phyloP scores from a whole-genome alignment of 345 rosid genomes.

The Euphorbia peplus region DNA sequence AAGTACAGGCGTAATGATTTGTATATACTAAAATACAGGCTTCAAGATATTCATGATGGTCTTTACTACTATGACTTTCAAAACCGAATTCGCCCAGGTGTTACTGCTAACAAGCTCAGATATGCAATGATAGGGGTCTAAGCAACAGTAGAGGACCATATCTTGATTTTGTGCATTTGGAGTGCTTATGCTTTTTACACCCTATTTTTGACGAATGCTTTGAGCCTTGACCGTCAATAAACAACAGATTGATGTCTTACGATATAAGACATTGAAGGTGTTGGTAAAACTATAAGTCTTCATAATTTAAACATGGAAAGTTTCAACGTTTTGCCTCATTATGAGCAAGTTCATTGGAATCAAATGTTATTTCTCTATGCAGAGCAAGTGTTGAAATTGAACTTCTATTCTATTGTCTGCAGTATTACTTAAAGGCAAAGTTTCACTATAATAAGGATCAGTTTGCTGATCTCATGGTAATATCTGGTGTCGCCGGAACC shows the following conservation, averaged over 20 bases:
- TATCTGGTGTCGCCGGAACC: constrained; percentile 70
- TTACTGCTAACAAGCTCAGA: not conserved
- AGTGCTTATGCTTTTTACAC: not conserved
- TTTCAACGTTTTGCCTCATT: not conserved
- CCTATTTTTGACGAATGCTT: not conserved
- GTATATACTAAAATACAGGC: too few species aligned
- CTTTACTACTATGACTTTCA: too few species aligned
- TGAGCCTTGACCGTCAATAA: too few species aligned
- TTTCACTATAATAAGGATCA: constrained; percentile 85
- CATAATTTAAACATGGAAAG: not conserved
- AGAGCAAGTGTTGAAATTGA: constrained; percentile 5
- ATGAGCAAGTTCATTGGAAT: not conserved
- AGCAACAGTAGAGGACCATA: not conserved
- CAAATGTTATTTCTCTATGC: not conserved
- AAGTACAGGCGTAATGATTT: too few species aligned
- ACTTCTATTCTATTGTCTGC: constrained; percentile 13
- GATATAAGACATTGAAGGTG: not conserved
- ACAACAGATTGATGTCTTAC: not conserved
- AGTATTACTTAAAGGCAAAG: constrained; percentile 87
- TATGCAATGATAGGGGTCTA: not conserved
- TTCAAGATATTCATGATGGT: too few species aligned
- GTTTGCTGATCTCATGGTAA: constrained; percentile 87
- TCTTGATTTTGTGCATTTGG: not conserved
- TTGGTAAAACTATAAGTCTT: not conserved
- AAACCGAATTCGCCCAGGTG: too few species aligned